phyloP scores from a whole-genome alignment of 805 yeast species.

The Wickerhamomyces mucosus region DNA sequence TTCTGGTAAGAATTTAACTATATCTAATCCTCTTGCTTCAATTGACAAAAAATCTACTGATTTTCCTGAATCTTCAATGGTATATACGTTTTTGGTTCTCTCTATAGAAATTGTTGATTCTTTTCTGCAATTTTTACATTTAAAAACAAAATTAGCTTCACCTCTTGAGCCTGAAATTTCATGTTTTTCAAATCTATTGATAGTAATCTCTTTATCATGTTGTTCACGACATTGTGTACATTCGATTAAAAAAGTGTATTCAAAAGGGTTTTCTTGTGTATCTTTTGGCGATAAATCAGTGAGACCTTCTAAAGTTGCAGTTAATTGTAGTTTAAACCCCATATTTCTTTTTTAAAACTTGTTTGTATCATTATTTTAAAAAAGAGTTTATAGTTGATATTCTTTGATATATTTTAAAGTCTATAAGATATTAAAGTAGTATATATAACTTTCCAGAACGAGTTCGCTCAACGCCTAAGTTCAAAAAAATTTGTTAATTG shows the following conservation, averaged over 20 bases:
- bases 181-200: slow-evolving; percentile 58
- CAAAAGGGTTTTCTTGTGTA: slow-evolving; percentile 49
- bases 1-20: slow-evolving; percentile 56
- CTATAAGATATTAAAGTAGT: too few species aligned
- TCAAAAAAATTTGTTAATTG: too few species aligned
- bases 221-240: slow-evolving; percentile 76
- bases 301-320: slow-evolving; percentile 28
- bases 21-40: slow-evolving; percentile 81
- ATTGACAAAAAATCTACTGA: slow-evolving; percentile 49
- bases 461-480: too few species aligned
- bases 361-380: too few species aligned
- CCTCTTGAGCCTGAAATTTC: slow-evolving; percentile 68
- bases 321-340: slow-evolving; percentile 22
- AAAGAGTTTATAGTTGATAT: too few species aligned
- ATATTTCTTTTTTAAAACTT: too few species aligned
- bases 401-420: too few species aligned
- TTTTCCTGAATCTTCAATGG: slow-evolving; percentile 24
- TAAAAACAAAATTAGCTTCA: slow-evolving; percentile 73
- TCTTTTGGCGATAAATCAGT: slow-evolving; percentile 49
- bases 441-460: too few species aligned
- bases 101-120: slow-evolving; percentile 18
- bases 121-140: slow-evolving; percentile 53
- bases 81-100: slow-evolving; percentile 14
- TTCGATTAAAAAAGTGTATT: slow-evolving; percentile 61
- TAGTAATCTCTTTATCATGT: slow-evolving; percentile 61